These are phyloP conservation scores for Termitomyces sp. DNA, from an alignment of 768 basidiomycete species.

Conservation along the genomic window DNA sequence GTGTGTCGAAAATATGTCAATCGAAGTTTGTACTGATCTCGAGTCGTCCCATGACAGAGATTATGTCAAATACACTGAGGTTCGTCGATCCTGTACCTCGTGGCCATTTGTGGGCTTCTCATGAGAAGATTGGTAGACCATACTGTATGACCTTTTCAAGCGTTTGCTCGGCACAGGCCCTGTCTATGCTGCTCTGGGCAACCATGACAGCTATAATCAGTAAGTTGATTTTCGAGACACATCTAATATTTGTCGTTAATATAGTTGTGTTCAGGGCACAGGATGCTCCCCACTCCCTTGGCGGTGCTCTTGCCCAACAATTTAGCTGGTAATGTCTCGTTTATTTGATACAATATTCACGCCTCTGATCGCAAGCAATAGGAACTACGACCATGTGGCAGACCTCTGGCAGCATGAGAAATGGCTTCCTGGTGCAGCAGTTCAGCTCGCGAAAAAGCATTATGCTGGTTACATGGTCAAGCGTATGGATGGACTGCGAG, in stretches of 20 bases:
- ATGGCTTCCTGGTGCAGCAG: slow-evolving; percentile 62
- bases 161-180: slow-evolving; percentile 59
- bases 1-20: slow-evolving; percentile 26
- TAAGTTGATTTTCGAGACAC: slow-evolving; percentile 23
- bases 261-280: slow-evolving; percentile 37
- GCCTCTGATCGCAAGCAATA: slow-evolving; percentile 17
- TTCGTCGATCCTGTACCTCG: slow-evolving; percentile 16
- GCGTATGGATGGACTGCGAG: slow-evolving; percentile 59
- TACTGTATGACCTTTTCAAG: slow-evolving; percentile 67
- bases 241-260: neutral
- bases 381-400: slow-evolving; percentile 79
- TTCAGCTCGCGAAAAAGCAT: slow-evolving; percentile 57
- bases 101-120: neutral
- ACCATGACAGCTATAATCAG: slow-evolving; percentile 75
- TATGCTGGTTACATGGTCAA: slow-evolving; percentile 73
- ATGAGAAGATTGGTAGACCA: slow-evolving; percentile 35
- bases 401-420: slow-evolving; percentile 65
- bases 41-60: slow-evolving; percentile 35
- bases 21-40: neutral
- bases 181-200: slow-evolving; percentile 74
- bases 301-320: slow-evolving; percentile 50
- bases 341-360: neutral
- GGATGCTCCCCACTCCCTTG: slow-evolving; percentile 58
- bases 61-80: slow-evolving; percentile 63
- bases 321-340: slow-evolving; percentile 55